Conservation (phyloP, 2,329 filamentous ascomycete genomes). For the Sordariomycetes sp. region DNA sequence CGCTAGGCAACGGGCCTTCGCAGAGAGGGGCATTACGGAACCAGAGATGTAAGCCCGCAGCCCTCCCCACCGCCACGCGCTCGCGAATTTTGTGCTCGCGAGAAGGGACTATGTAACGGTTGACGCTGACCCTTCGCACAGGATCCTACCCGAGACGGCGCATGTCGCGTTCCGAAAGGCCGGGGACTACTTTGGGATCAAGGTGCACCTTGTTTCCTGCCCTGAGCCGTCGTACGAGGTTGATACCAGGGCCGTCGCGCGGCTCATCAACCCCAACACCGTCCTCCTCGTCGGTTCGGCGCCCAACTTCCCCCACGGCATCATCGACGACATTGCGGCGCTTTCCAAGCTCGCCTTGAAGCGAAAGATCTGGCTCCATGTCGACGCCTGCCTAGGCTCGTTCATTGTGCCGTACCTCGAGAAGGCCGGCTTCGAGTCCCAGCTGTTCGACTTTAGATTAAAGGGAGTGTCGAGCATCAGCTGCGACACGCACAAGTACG, state of each 20-base stretch:
- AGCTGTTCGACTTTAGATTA: conserved; percentile 85
- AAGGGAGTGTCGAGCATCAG: conserved; percentile 92
- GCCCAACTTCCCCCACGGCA: conserved; percentile 96
- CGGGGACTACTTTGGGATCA: conserved; percentile 92
- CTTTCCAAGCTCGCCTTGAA: conserved; percentile 75
- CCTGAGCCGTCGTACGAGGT: conserved; percentile 81
- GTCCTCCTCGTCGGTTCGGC: conserved; percentile 87
- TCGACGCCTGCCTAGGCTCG: conserved; percentile 94
- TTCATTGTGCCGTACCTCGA: conserved; percentile 90
- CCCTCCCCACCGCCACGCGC: neutral
- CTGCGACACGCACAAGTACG: conserved; percentile 98
- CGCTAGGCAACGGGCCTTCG: conserved; percentile 79
- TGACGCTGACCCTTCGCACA: conserved; percentile 22
- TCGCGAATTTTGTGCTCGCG: neutral
- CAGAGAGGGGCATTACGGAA: conserved; percentile 77
- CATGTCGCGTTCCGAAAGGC: conserved; percentile 97
- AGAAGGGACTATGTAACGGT: neutral
- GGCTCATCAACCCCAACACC: conserved; percentile 90
- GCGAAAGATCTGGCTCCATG: conserved; percentile 78
- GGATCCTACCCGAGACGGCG: conserved; percentile 87
- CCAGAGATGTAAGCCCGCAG: conserved; percentile 72
- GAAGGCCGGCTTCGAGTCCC: conserved; percentile 83
- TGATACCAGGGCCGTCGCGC: conserved; percentile 63
- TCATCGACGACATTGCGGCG: conserved; percentile 86
- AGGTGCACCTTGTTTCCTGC: conserved; percentile 78